Base-by-base conservation (phyloP, 2,329 filamentous ascomycete genomes). In the Calonectria honghensis region DNA sequence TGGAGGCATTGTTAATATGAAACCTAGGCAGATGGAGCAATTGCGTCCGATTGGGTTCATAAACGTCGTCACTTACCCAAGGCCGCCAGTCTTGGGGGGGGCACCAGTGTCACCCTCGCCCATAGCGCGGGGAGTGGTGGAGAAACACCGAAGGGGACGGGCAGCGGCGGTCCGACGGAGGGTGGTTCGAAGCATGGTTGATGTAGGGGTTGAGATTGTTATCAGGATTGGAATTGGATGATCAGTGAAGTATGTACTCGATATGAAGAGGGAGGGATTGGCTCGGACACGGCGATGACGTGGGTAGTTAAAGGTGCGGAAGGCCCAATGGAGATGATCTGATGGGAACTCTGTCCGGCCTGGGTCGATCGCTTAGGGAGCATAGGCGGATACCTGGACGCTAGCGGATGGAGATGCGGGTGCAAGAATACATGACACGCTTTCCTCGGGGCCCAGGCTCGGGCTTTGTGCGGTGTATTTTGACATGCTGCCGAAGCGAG, bases 21-120 rank as follows among this genome's bases (percentile, higher is more conserved):
- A 54, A 6, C 7, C 14, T 4, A 35, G 59, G 39, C 10, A 35
- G 6, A 54, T 24, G 18, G 31, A 68, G 50, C 48, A 59, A 76
- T 74, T 73, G 73, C 31, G 24, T 41, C 35, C 51, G 24, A 31
- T 69, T 65, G 50, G 20, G 41, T 45, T 27, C 37, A 29, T 41
- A 48, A 27, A 76, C 41, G 59, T 32, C 61, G n/a, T 14, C 52
- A 88, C 90, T 83, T 85, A 92, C 90, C 89, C 87, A 82, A 83
- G 79, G 82, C 89, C 89, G 75, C 90, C 89, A 14, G 85, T 85
- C 84, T 87, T 89, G 81, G 87, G 89, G 76, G 90, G 89, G 72
- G 90, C 86, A 73, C 94, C 94, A 77, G 91, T 93, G 84, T 95
- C 94, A 78, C 94, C 94, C 80, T 90, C 93, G 75, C 85, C 87